phyloP scores from a whole-genome alignment of 495 filamentous ascomycete genomes.

The Tuber microsphaerosporum region DNA sequence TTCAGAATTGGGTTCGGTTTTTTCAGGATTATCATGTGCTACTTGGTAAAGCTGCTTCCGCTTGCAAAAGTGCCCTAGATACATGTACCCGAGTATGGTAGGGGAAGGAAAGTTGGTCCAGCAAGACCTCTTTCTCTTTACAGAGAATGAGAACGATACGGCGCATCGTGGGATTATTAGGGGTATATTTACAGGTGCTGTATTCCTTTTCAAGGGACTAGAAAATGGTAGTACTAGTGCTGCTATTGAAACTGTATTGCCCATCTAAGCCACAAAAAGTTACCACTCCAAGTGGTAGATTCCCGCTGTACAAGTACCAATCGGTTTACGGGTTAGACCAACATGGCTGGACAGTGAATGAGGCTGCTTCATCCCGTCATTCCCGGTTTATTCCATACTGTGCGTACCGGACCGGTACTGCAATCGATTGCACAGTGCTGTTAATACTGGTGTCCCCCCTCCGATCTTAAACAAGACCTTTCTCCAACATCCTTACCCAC shows the following conservation, averaged over 20 bases:
- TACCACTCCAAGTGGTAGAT: neutral
- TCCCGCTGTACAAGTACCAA: neutral
- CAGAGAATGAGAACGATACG: neutral
- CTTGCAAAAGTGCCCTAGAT: neutral
- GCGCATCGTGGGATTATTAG: neutral
- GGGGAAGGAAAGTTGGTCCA: neutral
- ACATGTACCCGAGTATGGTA: neutral
- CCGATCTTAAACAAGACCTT: neutral
- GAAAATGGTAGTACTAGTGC: neutral
- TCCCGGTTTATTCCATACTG: neutral
- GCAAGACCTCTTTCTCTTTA: neutral
- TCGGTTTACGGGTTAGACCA: neutral
- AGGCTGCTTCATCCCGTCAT: neutral
- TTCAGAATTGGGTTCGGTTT: neutral
- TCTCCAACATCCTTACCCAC: neutral
- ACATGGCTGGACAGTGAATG: neutral
- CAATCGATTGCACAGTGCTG: neutral
- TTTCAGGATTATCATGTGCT: neutral
- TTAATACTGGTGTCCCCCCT: neutral
- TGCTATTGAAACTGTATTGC: neutral
- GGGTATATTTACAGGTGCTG: neutral
- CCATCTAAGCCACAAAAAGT: neutral
- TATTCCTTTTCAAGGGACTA: neutral
- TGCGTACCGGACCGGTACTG: neutral
- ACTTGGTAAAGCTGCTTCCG: neutral